These are phyloP conservation scores for Decorospora gaudefroyi DNA, from an alignment of 2,329 filamentous ascomycete species.

Conservation along the genomic window DNA sequence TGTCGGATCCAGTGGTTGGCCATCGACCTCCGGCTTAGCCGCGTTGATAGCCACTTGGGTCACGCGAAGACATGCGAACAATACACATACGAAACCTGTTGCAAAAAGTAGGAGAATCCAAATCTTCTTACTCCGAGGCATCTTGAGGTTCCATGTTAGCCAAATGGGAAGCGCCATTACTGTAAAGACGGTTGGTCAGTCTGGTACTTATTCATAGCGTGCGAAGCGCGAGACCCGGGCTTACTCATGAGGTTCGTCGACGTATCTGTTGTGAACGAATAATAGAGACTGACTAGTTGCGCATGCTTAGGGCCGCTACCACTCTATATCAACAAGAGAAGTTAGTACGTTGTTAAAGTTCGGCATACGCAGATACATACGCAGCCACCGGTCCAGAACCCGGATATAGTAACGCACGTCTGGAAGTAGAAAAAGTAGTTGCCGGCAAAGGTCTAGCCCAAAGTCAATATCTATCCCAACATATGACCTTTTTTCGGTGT, in stretches of 20 bases:
- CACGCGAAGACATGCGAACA: constrained; percentile 26
- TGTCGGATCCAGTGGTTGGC: constrained; percentile 22
- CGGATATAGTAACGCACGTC: constrained; percentile 34
- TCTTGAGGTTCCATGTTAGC: constrained; percentile 43
- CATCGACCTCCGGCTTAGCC: constrained; percentile 25
- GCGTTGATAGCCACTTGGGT: constrained; percentile 37
- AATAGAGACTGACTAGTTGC: constrained; percentile 29
- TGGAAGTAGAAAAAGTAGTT: constrained; percentile 45
- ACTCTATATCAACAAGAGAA: not conserved
- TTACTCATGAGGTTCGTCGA: constrained; percentile 40
- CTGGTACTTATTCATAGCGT: not conserved
- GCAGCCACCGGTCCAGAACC: constrained; percentile 19
- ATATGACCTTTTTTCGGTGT: too few relatives aligned
- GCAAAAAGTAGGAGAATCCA: constrained; percentile 31
- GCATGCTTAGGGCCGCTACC: constrained; percentile 18
- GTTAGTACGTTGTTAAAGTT: not conserved
- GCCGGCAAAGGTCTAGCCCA: constrained; percentile 39
- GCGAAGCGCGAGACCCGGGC: not conserved
- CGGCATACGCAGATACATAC: constrained; percentile 1
- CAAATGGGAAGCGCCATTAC: constrained; percentile 44
- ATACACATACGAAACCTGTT: constrained; percentile 17
- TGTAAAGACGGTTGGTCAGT: not conserved
- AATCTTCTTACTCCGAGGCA: constrained; percentile 38
- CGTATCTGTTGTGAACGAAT: constrained; percentile 33
- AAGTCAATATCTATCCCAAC: not conserved